Conservation (phyloP, 495 filamentous ascomycete species). For the Penicillium daleae region DNA sequence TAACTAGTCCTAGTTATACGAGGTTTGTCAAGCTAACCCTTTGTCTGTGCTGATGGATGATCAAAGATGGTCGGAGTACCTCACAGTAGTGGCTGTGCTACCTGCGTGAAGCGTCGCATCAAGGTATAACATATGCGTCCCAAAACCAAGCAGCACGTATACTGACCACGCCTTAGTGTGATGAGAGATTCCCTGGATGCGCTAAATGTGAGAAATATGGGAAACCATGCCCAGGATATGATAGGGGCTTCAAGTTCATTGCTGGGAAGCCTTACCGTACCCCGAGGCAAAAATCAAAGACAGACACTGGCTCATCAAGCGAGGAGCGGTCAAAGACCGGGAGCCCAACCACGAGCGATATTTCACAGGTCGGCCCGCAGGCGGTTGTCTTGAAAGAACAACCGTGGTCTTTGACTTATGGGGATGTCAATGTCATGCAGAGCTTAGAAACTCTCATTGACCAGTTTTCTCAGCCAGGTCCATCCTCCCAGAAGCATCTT, state of each 20-base stretch:
- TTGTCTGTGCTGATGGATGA: conserved; percentile 6
- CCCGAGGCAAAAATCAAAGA: conserved; percentile 16
- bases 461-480: conserved; percentile 30
- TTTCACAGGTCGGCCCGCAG: conserved; percentile 8
- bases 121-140: conserved; percentile 24
- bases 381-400: conserved; percentile 4
- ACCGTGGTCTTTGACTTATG: conserved; percentile 12
- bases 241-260: conserved; percentile 40
- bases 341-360: not conserved
- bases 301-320: not conserved
- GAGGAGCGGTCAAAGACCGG: not conserved
- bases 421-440: conserved; percentile 31
- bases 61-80: conserved; percentile 44
- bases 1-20: conserved; percentile 11
- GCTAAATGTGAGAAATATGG: conserved; percentile 41
- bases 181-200: conserved; percentile 37
- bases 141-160: not conserved
- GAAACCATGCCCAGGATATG: conserved; percentile 40
- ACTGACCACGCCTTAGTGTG: conserved; percentile 34
- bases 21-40: not conserved
- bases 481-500: conserved; percentile 20
- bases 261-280: conserved; percentile 38
- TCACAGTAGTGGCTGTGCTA: conserved; percentile 61
- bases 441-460: conserved; percentile 29
- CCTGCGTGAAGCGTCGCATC: conserved; percentile 40